These are phyloP conservation scores for Clathrus columnatus DNA, from an alignment of 768 basidiomycete genomes.

Conservation along the genomic window DNA sequence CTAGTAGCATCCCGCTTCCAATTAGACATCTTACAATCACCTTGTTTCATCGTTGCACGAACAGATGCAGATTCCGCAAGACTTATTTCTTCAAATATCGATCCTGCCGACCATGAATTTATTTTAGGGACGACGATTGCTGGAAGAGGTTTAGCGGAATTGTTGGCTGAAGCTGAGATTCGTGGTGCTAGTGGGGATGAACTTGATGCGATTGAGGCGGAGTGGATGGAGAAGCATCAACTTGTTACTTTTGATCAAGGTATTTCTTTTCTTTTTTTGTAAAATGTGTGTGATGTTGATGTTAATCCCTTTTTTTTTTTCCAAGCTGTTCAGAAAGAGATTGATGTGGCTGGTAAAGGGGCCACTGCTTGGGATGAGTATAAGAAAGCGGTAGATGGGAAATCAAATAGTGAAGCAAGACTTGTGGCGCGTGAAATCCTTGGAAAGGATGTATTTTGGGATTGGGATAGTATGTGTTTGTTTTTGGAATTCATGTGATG, in stretches of 20 bases:
- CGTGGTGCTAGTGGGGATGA: conserved; percentile 56
- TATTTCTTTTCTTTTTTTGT: conserved; percentile 22
- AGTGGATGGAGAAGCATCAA: conserved; percentile 62
- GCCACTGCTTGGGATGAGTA: conserved; percentile 53
- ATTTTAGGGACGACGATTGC: conserved; percentile 29
- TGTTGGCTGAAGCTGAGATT: conserved; percentile 57
- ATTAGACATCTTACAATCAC: conserved; percentile 80
- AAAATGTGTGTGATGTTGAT: conserved; percentile 1
- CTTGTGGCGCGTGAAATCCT: conserved; percentile 66
- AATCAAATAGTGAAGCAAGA: conserved; percentile 66
- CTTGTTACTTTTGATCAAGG: conserved; percentile 83
- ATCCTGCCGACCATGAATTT: conserved; percentile 64
- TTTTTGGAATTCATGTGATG: background rate
- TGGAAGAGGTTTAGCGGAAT: conserved; percentile 53
- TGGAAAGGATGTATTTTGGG: conserved; percentile 69
- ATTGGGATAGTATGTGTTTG: conserved; percentile 68
- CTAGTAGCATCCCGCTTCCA: conserved; percentile 84
- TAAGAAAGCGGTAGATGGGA: conserved; percentile 45
- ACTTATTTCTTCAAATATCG: conserved; percentile 77
- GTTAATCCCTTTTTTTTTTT: background rate
- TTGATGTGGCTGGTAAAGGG: conserved; percentile 43
- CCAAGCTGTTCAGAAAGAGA: conserved; percentile 54
- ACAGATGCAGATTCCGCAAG: conserved; percentile 87
- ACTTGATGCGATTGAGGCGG: conserved; percentile 62
- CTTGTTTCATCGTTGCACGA: conserved; percentile 83